Percentiles rank a stretch among this genome's conserved stretches.
phyloP scores from a whole-genome alignment of 176 grass and related monocot genomes.

The Puya raimondii region DNA sequence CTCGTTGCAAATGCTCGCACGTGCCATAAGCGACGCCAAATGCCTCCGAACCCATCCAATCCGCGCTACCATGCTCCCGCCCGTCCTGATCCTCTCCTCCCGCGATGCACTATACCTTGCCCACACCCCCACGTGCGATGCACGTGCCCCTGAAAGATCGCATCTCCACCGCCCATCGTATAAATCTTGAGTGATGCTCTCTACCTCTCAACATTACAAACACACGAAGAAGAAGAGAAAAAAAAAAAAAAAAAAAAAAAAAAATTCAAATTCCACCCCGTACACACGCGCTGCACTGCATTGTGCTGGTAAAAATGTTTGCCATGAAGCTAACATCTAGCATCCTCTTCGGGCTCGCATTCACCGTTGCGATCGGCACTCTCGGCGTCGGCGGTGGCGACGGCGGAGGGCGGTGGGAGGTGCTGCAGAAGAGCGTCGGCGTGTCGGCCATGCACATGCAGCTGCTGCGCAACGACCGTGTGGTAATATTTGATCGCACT shows the following conservation, averaged over 20 bases:
- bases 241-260: too few species aligned
- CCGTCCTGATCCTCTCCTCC: neutral
- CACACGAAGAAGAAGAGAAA: too few species aligned
- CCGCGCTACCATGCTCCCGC: neutral
- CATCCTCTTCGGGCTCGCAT: neutral
- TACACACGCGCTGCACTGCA: too few species aligned
- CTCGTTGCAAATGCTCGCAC: too few species aligned
- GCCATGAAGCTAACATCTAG: neutral
- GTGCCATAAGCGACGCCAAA: neutral
- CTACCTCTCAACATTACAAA: too few species aligned
- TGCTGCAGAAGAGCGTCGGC: slow-evolving; percentile 63
- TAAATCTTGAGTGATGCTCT: too few species aligned
- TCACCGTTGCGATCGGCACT: neutral
- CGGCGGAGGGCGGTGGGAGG: slow-evolving; percentile 32
- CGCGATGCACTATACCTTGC: neutral
- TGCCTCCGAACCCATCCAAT: neutral
- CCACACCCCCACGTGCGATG: neutral
- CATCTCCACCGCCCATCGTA: neutral
- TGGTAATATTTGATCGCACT: slow-evolving; percentile 76
- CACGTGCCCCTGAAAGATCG: neutral
- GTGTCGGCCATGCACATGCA: slow-evolving; percentile 96
- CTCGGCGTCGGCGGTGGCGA: neutral
- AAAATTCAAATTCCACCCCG: too few species aligned
- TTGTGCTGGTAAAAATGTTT: too few species aligned
- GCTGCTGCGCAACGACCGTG: slow-evolving; percentile 72